phyloP scores from a whole-genome alignment of 177 flowering plant genomes.

The Tripterygium wilfordii region DNA sequence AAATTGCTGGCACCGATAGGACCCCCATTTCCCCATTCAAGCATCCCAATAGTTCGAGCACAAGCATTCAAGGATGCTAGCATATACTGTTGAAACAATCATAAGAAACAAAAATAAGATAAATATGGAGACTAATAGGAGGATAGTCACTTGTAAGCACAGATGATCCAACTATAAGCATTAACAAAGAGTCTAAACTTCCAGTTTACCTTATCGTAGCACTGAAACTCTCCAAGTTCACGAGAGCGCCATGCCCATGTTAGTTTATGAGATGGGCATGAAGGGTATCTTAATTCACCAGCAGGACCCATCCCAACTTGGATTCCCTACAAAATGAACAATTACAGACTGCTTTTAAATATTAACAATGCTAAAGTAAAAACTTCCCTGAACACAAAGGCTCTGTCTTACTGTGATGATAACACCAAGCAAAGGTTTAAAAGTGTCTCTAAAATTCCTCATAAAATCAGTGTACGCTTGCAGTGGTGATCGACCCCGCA shows the following conservation, averaged over 20 bases:
- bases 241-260: constrained; percentile 27
- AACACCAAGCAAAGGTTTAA: constrained; percentile 44
- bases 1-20: constrained; percentile 36
- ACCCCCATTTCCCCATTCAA: constrained; percentile 56
- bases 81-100: constrained; percentile 46
- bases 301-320: constrained; percentile 77
- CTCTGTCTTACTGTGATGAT: constrained; percentile 50
- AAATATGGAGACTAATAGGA: neutral
- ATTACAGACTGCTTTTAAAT: neutral
- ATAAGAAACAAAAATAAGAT: neutral
- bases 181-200: neutral
- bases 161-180: neutral
- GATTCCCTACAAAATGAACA: constrained; percentile 38
- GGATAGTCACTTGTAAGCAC: neutral
- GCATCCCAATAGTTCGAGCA: constrained; percentile 43
- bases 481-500: constrained; percentile 58
- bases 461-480: constrained; percentile 67
- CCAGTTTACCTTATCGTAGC: constrained; percentile 59
- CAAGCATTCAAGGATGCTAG: constrained; percentile 52
- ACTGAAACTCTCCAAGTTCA: constrained; percentile 69
- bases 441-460: constrained; percentile 57
- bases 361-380: no score
- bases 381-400: no score
- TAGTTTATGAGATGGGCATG: constrained; percentile 39
- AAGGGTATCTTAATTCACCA: constrained; percentile 76